Conservation (phyloP, 2,329 filamentous ascomycete species). For the Cladosporium austrohemisphaericum region DNA sequence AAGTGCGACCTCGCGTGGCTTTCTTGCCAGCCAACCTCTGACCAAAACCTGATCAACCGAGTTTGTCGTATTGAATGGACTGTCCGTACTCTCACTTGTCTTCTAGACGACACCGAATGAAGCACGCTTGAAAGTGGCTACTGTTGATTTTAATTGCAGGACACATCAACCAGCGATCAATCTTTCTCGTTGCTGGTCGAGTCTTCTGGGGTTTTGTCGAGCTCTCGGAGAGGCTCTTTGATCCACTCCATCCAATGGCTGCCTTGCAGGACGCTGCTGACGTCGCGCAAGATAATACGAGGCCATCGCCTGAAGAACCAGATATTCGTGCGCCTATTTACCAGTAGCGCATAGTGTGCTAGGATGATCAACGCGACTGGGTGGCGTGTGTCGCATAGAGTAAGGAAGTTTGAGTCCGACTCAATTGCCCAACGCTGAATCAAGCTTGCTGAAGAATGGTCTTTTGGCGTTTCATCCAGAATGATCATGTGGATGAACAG, state of each 20-base stretch:
- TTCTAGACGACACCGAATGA: too few species aligned
- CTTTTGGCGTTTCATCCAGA: not conserved
- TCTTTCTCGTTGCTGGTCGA: too few species aligned
- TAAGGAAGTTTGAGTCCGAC: not conserved
- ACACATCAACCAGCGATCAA: too few species aligned
- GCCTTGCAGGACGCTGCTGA: not conserved
- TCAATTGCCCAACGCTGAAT: constrained; percentile 8
- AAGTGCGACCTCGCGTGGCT: too few species aligned
- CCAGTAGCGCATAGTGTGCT: constrained; percentile 2
- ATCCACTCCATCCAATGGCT: not conserved
- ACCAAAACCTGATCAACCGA: too few species aligned
- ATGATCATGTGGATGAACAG: constrained; percentile 4
- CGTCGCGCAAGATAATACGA: not conserved
- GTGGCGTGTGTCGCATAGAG: not conserved
- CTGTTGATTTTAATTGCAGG: too few species aligned
- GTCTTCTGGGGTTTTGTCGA: not conserved
- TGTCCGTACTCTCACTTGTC: too few species aligned
- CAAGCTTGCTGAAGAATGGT: constrained; percentile 9
- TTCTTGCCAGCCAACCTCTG: too few species aligned
- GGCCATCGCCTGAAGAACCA: constrained; percentile 11
- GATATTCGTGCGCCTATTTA: constrained; percentile 6
- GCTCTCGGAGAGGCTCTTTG: not conserved
- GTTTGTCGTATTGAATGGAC: too few species aligned
- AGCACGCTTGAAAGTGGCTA: too few species aligned
- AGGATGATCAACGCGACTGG: constrained; percentile 1